Conservation (phyloP, 2,329 filamentous ascomycete species). For the Geosmithia putterillii region DNA sequence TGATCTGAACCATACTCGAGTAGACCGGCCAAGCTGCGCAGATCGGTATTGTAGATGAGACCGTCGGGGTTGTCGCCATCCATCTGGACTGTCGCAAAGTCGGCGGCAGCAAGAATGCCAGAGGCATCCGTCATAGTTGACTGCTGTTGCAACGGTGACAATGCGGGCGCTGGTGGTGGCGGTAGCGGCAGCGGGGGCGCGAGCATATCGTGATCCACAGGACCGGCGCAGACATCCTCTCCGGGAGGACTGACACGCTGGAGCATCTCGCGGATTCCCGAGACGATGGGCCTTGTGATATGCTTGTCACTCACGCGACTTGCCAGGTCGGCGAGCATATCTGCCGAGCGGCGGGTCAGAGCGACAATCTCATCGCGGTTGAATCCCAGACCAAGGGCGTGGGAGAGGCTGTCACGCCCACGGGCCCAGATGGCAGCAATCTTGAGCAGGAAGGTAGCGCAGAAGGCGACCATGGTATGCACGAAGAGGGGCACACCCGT, state of each 20-base stretch:
- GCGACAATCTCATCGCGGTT: conserved; percentile 5
- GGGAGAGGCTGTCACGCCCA: conserved; percentile 3
- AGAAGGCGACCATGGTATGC: conserved; percentile 23
- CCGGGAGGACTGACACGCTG: conserved; percentile 3
- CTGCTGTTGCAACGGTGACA: background rate
- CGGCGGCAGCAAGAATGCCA: conserved; percentile 1
- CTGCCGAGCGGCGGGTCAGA: conserved; percentile 4
- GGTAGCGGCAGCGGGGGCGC: too few species aligned
- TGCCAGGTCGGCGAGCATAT: conserved; percentile 4
- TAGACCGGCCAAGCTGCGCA: conserved; percentile 4
- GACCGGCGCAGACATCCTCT: background rate
- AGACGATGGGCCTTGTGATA: conserved; percentile 6
- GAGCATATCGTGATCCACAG: background rate
- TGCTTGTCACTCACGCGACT: conserved; percentile 6
- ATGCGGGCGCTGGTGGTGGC: background rate
- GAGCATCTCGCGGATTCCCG: conserved; percentile 7
- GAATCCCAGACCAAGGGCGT: conserved; percentile 8
- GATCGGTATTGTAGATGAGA: conserved; percentile 5
- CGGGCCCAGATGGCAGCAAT: conserved; percentile 16
- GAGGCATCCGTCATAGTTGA: background rate
- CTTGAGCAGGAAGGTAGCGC: conserved; percentile 22
- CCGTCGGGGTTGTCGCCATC: conserved; percentile 1
- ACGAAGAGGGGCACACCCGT: conserved; percentile 21
- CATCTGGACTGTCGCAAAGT: conserved; percentile 5
- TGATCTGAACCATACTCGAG: conserved; percentile 3